A percentile compares a stretch with the other conserved stretches of the same genome.
Evolutionary conservation across 768 basidiomycete genomes (phyloP).

Genomic region (Lactarius hengduanensis): DNA sequence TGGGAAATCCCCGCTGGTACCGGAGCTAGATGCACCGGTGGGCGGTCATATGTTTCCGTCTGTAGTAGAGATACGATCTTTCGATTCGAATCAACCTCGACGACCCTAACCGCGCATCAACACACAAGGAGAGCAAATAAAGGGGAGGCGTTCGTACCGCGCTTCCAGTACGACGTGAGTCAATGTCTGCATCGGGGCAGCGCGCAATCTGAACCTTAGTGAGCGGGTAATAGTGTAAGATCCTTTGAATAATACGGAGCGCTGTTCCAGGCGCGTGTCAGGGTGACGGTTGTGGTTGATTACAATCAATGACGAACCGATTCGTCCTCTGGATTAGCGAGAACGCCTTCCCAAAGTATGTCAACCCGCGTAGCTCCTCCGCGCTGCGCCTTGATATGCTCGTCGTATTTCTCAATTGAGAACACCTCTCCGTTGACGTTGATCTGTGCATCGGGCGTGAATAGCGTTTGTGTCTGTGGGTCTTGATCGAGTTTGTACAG

Average conservation of each 20-base stretch:
- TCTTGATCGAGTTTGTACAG: slow-evolving; percentile 6
- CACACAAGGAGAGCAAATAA: not conserved
- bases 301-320: not conserved
- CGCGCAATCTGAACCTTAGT: slow-evolving; percentile 15
- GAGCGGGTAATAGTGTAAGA: slow-evolving; percentile 15
- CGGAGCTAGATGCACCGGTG: slow-evolving; percentile 9
- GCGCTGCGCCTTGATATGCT: not conserved
- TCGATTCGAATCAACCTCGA: not conserved
- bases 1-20: slow-evolving; percentile 20
- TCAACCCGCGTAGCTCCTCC: not conserved
- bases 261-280: not conserved
- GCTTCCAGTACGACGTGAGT: slow-evolving; percentile 9
- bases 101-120: not conserved
- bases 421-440: not conserved
- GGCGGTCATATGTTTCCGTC: slow-evolving; percentile 2
- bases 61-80: slow-evolving; percentile 3
- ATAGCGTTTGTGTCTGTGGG: not conserved
- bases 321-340: not conserved
- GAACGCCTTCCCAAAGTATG: not conserved
- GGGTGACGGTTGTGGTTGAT: too few species aligned
- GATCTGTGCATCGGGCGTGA: not conserved
- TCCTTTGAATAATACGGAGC: slow-evolving; percentile 6
- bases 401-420: not conserved
- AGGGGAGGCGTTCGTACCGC: not conserved
- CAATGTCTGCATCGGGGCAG: slow-evolving; percentile 7